Percentiles rank a stretch among this genome's conserved stretches.
Evolutionary conservation across 2,329 filamentous ascomycete species (phyloP).

Genomic region (Escovopsis weberi): DNA sequence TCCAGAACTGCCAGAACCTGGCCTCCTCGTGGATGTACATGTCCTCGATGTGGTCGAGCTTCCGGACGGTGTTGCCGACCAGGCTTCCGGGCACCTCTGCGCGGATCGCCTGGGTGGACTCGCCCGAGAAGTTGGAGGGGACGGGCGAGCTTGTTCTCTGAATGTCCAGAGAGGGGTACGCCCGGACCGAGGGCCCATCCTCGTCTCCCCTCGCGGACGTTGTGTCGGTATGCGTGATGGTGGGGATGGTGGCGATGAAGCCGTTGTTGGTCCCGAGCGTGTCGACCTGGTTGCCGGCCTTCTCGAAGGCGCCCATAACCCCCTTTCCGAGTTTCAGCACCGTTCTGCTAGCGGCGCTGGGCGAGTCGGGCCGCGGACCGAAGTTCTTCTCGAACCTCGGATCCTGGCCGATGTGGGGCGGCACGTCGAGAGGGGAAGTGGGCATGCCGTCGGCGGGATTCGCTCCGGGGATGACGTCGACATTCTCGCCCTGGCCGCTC

Average conservation of each 20-base stretch:
- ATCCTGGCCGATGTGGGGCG: conserved; percentile 10
- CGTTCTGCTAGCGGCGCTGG: conserved; percentile 11
- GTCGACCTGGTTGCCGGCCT: conserved; percentile 35
- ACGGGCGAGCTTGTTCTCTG: conserved; percentile 22
- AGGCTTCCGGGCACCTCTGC: background rate
- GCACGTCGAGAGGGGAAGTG: conserved; percentile 17
- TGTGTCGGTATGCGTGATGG: background rate
- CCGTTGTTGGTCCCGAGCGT: conserved; percentile 42
- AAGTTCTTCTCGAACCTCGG: conserved; percentile 13
- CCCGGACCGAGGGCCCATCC: conserved; percentile 6
- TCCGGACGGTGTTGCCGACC: conserved; percentile 37
- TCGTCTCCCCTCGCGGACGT: conserved; percentile 8
- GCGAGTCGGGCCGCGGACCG: conserved; percentile 18
- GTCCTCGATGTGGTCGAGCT: conserved; percentile 31
- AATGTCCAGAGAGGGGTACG: conserved; percentile 17
- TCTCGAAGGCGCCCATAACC: conserved; percentile 28
- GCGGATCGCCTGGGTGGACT: conserved; percentile 17
- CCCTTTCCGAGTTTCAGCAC: conserved; percentile 35
- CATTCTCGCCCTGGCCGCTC: conserved; percentile 31
- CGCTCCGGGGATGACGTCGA: conserved; percentile 25
- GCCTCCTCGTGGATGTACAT: conserved; percentile 31
- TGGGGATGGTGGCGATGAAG: conserved; percentile 25
- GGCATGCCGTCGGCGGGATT: conserved; percentile 24
- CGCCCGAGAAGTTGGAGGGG: conserved; percentile 23
- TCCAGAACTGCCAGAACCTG: conserved; percentile 51